These are phyloP conservation scores for Cryptosporidium sp. DNA, from an alignment of 169 alveolate genomes.

Conservation along the genomic window DNA sequence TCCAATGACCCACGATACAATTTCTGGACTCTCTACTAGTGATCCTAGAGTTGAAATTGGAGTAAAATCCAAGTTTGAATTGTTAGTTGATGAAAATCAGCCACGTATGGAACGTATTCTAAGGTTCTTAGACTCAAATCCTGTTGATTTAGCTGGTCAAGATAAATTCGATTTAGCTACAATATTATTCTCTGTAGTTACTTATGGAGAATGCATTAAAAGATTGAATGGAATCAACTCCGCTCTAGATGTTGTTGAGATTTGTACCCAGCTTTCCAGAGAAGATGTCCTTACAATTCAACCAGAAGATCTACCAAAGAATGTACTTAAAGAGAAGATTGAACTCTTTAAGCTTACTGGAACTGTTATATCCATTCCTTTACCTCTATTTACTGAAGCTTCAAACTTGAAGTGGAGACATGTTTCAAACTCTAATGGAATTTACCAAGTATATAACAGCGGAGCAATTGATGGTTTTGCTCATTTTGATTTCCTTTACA, in stretches of 20 bases:
- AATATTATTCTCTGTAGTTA: slow-evolving; percentile 17
- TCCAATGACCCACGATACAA: slow-evolving; percentile 26
- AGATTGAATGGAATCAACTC: not conserved
- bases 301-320: slow-evolving; percentile 68
- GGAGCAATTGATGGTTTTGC: slow-evolving; percentile 76
- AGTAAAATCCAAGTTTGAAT: slow-evolving; percentile 24
- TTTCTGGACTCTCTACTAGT: slow-evolving; percentile 21
- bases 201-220: slow-evolving; percentile 43
- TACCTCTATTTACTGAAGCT: slow-evolving; percentile 18
- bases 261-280: slow-evolving; percentile 47
- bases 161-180: not conserved
- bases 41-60: slow-evolving; percentile 74
- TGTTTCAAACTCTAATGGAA: not conserved
- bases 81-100: slow-evolving; percentile 38
- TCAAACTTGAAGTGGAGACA: slow-evolving; percentile 56
- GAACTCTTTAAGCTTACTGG: slow-evolving; percentile 61
- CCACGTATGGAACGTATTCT: slow-evolving; percentile 60
- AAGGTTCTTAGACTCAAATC: slow-evolving; percentile 4
- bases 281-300: slow-evolving; percentile 49
- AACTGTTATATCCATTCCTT: slow-evolving; percentile 36
- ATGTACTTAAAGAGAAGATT: slow-evolving; percentile 28
- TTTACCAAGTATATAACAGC: slow-evolving; percentile 52
- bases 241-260: not conserved
- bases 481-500: slow-evolving; percentile 57
- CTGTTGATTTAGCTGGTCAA: not conserved